A percentile compares a stretch with the other conserved stretches of the same genome.
Conservation (phyloP, 2,329 filamentous ascomycete species). For the Penicillium sp. region DNA sequence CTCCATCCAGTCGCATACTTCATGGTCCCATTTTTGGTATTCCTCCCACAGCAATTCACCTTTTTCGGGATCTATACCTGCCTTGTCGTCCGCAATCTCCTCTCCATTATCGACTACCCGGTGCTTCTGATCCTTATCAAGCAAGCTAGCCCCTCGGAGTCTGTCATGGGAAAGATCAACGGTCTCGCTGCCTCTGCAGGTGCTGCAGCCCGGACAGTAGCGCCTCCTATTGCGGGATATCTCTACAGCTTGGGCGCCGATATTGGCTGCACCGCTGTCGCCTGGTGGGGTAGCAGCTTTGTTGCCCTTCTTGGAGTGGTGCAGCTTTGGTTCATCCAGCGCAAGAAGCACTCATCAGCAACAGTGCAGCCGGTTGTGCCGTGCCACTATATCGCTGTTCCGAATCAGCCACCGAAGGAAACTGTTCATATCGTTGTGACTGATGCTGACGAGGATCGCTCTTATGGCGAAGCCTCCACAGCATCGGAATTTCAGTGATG, state of each 20-base stretch:
- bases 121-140: constrained; percentile 67
- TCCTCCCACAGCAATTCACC: constrained; percentile 51
- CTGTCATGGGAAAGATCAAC: constrained; percentile 64
- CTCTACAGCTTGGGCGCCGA: constrained; percentile 59
- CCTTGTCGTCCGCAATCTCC: constrained; percentile 60
- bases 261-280: constrained; percentile 55
- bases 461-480: background rate
- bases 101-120: constrained; percentile 64
- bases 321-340: constrained; percentile 54
- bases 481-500: background rate
- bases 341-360: constrained; percentile 43
- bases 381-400: constrained; percentile 22
- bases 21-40: constrained; percentile 62
- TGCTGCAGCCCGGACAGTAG: constrained; percentile 65
- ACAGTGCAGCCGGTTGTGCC: constrained; percentile 35
- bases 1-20: constrained; percentile 64
- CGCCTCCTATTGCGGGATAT: constrained; percentile 62
- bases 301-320: constrained; percentile 53
- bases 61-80: constrained; percentile 62
- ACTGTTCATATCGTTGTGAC: constrained; percentile 29
- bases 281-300: constrained; percentile 57
- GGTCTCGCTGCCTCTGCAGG: constrained; percentile 66
- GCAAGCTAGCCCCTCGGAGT: constrained; percentile 60
- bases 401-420: constrained; percentile 19
- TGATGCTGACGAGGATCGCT: constrained; percentile 14